Base-by-base conservation (phyloP, 2,329 filamentous ascomycete species). In the Talaromyces albobiverticillius region DNA sequence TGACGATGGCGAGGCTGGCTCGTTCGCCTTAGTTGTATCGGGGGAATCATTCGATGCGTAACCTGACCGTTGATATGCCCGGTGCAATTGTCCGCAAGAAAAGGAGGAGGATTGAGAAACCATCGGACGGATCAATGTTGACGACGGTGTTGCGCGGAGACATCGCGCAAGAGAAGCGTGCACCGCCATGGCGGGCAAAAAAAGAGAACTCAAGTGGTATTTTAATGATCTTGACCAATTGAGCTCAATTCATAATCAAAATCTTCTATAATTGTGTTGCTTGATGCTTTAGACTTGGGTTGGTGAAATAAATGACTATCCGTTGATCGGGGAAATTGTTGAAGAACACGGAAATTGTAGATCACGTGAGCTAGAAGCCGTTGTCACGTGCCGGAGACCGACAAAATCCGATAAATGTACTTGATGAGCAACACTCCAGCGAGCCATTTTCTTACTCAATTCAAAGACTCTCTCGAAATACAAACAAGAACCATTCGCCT, bases 271-370 rank as follows among this genome's bases (percentile, higher is more conserved):
- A 18, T 8, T 32, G 38, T 34, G 38, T 43, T 51, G 18, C 8
- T 14, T 7, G 11, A 20, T 34, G 7, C n/a, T 38, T 8, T 10
- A n/a, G 34, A 20, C 34, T 14, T 34, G 31, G 2, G 4, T 20
- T 38, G 36, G 16, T 9, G 36, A 40, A 4, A 16, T 36, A 16
- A 40, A 2, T 3, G 16, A 18, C 4, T 6, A 20, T 16, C 16
- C 8, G 5, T 40, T 16, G 36, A 46, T 46, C 29, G 3, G 48
- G 36, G 22, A 51, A 51, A 42, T 43, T 40, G 38, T n/a, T n/a
- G n/a, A 41, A 40, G 22, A 40, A 25, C 16, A 20, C 26, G 47
- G 59, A 62, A 64, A 61, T 64, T 64, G 42, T 55, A 62, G 58
- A 54, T 64, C 62, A 64, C 62, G 62, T 51, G 48, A 34, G 31